Base-by-base conservation (phyloP, 192 early-diverging fungal genomes). In the Coemansia javaensis region DNA sequence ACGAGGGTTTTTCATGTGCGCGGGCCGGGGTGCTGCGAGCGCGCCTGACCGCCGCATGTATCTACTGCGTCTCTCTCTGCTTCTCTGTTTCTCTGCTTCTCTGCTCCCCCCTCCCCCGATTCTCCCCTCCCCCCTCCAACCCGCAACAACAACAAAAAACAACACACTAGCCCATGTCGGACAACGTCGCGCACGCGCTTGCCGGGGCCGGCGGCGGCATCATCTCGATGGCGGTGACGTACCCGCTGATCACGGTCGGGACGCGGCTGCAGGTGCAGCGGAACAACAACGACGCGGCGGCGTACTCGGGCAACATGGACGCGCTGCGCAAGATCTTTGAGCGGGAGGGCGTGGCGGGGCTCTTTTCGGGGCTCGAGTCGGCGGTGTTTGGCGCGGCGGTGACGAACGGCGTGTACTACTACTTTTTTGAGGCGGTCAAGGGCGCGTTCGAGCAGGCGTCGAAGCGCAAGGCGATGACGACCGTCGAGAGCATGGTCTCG, bases 331-430 rank as follows among this genome's bases (percentile, higher is more conserved):
- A 92, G 78, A 94, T 99, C 52, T 27, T 98, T 11, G 77, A 84
- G 50, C 79, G 85, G 50, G 97, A 98, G 62, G 95, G 97, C 38
- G 66, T 90, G 10, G 53, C 74, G 11, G 94, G 94, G 4, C 77
- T 99, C 22, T 99, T 96, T 72, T 84, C 91, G 78, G 97, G 97
- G 15, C 75, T 98, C 55, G 83, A 85, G 63, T 94, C 91, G 32
- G 94, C 94, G 12, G 77, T 99, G 42, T 94, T 97, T 65, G 97
- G 97, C 17, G 94, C 93, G 51, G 91, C 93, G 18, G 68, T 98
- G 24, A 99, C 97, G 41, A 96, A 97, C 66, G 92, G 89, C 39
- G 75, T 82, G 32, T 89, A 89, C 77, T 90, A 88, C 65, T 88
- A 86, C 54, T 88, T 83, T 56, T 97, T 96, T 50, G 92, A 94